These are phyloP conservation scores for Phytophthora lateralis DNA, from an alignment of 352 stramenopile species.

Conservation along the genomic window DNA sequence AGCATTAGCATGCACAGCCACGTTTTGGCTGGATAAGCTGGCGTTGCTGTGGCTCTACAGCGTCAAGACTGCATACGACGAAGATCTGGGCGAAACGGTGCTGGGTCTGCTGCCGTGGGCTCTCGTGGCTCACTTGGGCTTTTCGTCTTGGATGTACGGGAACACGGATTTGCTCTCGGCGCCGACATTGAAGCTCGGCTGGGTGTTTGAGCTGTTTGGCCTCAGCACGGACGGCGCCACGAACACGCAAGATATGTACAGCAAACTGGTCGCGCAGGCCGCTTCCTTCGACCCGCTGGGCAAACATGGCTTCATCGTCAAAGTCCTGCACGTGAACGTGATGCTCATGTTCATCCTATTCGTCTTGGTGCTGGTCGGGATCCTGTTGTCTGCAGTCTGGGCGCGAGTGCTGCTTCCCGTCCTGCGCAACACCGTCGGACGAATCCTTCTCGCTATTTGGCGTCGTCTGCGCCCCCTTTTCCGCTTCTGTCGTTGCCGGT, in stretches of 20 bases:
- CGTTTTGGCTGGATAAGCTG: conserved; percentile 86
- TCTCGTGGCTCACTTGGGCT: conserved; percentile 67
- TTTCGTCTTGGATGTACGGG: conserved; percentile 87
- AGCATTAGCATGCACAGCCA: conserved; percentile 56
- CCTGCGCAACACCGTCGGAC: conserved; percentile 44
- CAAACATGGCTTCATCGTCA: conserved; percentile 64
- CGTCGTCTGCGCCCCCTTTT: conserved; percentile 25
- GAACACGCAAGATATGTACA: conserved; percentile 47
- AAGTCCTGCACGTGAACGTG: conserved; percentile 72
- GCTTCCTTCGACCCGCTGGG: conserved; percentile 55
- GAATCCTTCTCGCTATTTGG: conserved; percentile 43
- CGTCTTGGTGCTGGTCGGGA: conserved; percentile 45
- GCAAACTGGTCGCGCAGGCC: conserved; percentile 45
- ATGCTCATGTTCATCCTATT: conserved; percentile 81
- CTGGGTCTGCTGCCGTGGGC: conserved; percentile 71
- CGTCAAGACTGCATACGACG: conserved; percentile 82
- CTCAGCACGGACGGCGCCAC: conserved; percentile 36
- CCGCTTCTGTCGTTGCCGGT: conserved; percentile 24
- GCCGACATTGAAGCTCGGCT: conserved; percentile 48
- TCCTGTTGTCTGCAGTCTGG: conserved; percentile 69
- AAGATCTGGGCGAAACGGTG: conserved; percentile 68
- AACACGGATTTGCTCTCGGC: conserved; percentile 72
- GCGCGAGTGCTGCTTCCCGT: conserved; percentile 55
- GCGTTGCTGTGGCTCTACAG: conserved; percentile 76
- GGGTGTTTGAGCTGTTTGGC: conserved; percentile 44